These are phyloP conservation scores for Cyclospora cayetanensis DNA, from an alignment of 169 alveolate species.

Conservation along the genomic window DNA sequence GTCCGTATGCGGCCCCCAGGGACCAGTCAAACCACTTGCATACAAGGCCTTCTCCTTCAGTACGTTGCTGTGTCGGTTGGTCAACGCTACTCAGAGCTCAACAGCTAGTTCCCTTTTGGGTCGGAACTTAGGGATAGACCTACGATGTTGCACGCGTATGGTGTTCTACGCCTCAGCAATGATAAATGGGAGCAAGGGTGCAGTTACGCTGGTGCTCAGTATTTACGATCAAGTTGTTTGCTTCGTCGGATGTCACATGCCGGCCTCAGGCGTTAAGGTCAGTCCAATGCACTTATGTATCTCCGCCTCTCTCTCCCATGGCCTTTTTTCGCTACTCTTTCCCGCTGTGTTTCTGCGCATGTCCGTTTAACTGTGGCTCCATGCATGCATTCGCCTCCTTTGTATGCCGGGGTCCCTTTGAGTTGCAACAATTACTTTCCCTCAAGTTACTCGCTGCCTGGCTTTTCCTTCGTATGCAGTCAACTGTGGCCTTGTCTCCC, in stretches of 20 bases:
- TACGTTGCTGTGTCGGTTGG: background rate
- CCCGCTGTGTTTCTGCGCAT: too few species aligned
- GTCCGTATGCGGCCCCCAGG: conserved; percentile 49
- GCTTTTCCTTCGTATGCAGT: too few species aligned
- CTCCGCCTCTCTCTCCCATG: background rate
- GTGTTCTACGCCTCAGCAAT: background rate
- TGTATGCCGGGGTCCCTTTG: too few species aligned
- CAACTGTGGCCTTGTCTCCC: too few species aligned
- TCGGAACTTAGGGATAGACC: too few species aligned
- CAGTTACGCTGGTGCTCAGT: conserved; percentile 80
- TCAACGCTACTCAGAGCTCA: background rate
- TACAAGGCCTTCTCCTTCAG: conserved; percentile 67
- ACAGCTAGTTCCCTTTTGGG: background rate
- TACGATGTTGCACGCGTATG: too few species aligned
- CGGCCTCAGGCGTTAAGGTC: conserved; percentile 80
- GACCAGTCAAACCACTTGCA: conserved; percentile 50
- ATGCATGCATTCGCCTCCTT: too few species aligned
- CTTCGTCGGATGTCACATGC: conserved; percentile 88
- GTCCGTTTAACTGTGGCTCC: too few species aligned
- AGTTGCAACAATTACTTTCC: too few species aligned
- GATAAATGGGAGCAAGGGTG: conserved; percentile 86
- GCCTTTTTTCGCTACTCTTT: background rate
- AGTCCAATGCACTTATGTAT: conserved; percentile 26
- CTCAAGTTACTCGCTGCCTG: too few species aligned
- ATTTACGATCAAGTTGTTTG: conserved; percentile 79